These are phyloP conservation scores for Phaeomoniella chlamydospora DNA, from an alignment of 2,329 filamentous ascomycete species.

Conservation along the genomic window DNA sequence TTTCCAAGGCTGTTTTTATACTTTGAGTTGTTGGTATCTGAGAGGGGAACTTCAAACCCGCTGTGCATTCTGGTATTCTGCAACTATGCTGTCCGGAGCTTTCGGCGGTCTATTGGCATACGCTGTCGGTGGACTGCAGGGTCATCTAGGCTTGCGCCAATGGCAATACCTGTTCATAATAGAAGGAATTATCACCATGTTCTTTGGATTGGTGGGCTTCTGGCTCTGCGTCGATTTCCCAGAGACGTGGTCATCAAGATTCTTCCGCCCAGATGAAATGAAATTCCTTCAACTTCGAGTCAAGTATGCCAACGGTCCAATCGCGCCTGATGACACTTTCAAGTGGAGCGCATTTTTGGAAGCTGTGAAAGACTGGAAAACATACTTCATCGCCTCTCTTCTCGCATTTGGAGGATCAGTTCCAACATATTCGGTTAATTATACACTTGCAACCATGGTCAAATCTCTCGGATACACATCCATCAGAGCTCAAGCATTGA, in stretches of 20 bases:
- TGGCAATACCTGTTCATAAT: slow-evolving; percentile 10
- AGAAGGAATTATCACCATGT: slow-evolving; percentile 5
- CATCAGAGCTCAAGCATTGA: slow-evolving; percentile 58
- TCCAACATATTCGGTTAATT: neutral
- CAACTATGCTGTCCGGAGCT: slow-evolving; percentile 5
- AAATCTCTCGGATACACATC: slow-evolving; percentile 53
- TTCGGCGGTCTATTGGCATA: slow-evolving; percentile 8
- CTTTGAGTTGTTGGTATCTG: slow-evolving; percentile 6
- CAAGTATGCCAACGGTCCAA: neutral
- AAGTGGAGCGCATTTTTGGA: neutral
- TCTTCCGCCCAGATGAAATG: neutral
- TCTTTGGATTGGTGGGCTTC: slow-evolving; percentile 4
- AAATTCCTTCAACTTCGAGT: neutral
- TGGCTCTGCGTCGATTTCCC: slow-evolving; percentile 2
- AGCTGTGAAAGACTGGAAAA: neutral
- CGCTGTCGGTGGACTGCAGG: slow-evolving; percentile 6
- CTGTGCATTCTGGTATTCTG: slow-evolving; percentile 3
- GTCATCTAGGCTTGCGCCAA: slow-evolving; percentile 3
- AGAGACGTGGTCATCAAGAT: neutral
- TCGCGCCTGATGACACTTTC: neutral
- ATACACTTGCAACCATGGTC: slow-evolving; percentile 59
- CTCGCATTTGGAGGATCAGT: neutral
- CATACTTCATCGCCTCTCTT: neutral
- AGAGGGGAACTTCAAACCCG: slow-evolving; percentile 5
- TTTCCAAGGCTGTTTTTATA: slow-evolving; percentile 3